These are phyloP conservation scores for Neurospora sp. DNA, from an alignment of 495 filamentous ascomycete genomes.

Conservation along the genomic window DNA sequence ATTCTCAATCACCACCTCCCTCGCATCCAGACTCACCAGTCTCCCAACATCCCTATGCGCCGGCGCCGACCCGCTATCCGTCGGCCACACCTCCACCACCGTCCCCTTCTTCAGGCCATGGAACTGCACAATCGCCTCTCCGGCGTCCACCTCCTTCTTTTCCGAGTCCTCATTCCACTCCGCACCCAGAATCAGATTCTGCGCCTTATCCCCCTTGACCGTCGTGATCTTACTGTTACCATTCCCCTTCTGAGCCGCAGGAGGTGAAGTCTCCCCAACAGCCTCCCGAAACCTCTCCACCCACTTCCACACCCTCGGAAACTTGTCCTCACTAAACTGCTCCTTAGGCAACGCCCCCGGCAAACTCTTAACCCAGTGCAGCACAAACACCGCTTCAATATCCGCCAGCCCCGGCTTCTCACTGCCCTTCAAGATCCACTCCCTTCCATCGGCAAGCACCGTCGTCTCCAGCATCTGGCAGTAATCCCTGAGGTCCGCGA, in stretches of 20 bases:
- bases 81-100: constrained; percentile 44
- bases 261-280: constrained; percentile 3
- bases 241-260: constrained; percentile 10
- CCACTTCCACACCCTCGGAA: constrained; percentile 47
- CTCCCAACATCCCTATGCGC: constrained; percentile 42
- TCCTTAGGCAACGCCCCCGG: constrained; percentile 34
- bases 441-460: constrained; percentile 44
- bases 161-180: constrained; percentile 23
- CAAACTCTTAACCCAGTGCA: constrained; percentile 46
- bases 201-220: constrained; percentile 41
- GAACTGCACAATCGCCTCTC: constrained; percentile 19
- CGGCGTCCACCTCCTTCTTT: constrained; percentile 32
- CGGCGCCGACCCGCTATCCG: constrained; percentile 38
- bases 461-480: constrained; percentile 43
- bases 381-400: constrained; percentile 50
- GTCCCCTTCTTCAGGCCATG: constrained; percentile 35
- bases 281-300: constrained; percentile 39
- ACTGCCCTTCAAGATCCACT: constrained; percentile 38
- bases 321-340: constrained; percentile 28
- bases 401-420: constrained; percentile 42
- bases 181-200: constrained; percentile 22
- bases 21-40: constrained; percentile 35
- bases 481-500: constrained; percentile 29
- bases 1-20: constrained; percentile 44
- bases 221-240: constrained; percentile 16